Conservation (phyloP, 495 filamentous ascomycete species). For the Neurospora sublineolata region DNA sequence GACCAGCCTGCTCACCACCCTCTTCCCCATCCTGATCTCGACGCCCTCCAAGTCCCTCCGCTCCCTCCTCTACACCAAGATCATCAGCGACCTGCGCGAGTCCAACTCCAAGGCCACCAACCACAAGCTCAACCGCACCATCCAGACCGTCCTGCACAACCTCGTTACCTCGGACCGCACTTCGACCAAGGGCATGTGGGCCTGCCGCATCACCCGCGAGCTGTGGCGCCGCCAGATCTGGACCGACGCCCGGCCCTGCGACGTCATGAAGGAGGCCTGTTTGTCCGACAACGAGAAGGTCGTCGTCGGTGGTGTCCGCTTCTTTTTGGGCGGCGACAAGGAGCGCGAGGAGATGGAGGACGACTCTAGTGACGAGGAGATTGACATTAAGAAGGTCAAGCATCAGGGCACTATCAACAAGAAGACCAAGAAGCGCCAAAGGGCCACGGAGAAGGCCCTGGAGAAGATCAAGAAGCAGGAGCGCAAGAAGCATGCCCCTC, state of each 20-base stretch:
- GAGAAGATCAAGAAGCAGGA: constrained; percentile 62
- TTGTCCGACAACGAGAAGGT: constrained; percentile 83
- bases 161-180: constrained; percentile 73
- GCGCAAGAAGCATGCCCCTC: constrained; percentile 74
- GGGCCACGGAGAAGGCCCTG: constrained; percentile 65
- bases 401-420: constrained; percentile 88
- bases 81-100: constrained; percentile 76
- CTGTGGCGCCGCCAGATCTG: constrained; percentile 31
- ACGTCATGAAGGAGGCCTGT: constrained; percentile 86
- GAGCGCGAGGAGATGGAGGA: constrained; percentile 87
- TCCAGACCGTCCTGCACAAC: constrained; percentile 87
- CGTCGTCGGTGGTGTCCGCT: constrained; percentile 71
- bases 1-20: constrained; percentile 63
- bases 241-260: constrained; percentile 63
- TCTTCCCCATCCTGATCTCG: constrained; percentile 72
- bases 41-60: constrained; percentile 83
- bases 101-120: constrained; percentile 78
- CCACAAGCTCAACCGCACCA: constrained; percentile 81
- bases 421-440: constrained; percentile 79
- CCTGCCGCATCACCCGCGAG: constrained; percentile 38
- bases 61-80: constrained; percentile 75
- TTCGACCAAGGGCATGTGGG: constrained; percentile 83
- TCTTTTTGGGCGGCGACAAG: constrained; percentile 92
- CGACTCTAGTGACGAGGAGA: constrained; percentile 68
- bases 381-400: constrained; percentile 70